These are phyloP conservation scores for Tetrapisispora iriomotensis DNA, from an alignment of 805 yeast genomes.

Conservation along the genomic window DNA sequence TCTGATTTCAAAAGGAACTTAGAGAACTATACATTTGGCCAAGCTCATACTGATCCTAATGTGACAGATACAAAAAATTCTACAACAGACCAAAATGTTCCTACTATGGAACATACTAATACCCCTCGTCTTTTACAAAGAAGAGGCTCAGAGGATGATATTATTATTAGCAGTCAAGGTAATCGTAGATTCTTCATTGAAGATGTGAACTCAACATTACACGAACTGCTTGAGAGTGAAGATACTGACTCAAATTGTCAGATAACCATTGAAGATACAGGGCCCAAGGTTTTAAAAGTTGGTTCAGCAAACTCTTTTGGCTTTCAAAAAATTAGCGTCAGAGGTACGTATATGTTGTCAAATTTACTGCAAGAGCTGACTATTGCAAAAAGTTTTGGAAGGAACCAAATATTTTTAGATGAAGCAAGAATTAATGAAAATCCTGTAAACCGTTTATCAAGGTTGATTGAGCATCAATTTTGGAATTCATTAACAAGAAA, in stretches of 20 bases:
- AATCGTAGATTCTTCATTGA: conserved; percentile 50
- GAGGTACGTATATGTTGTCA: conserved; percentile 86
- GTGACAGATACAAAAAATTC: too few relatives aligned
- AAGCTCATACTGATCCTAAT: neutral
- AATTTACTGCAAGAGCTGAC: conserved; percentile 83
- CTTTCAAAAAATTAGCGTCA: conserved; percentile 54
- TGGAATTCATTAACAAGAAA: conserved; percentile 74
- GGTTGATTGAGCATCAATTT: conserved; percentile 66
- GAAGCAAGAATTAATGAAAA: conserved; percentile 79
- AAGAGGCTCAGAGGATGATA: conserved; percentile 47
- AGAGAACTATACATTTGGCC: neutral
- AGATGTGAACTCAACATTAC: conserved; percentile 64
- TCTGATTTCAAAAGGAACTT: conserved; percentile 15
- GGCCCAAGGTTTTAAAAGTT: conserved; percentile 69
- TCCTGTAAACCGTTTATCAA: conserved; percentile 67
- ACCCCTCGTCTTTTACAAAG: conserved; percentile 29
- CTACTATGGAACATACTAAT: neutral
- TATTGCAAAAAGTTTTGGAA: conserved; percentile 71
- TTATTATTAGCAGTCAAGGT: conserved; percentile 30
- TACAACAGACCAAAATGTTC: neutral
- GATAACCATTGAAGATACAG: conserved; percentile 76
- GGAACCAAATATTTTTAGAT: conserved; percentile 68
- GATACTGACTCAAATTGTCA: conserved; percentile 82
- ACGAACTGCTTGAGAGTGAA: conserved; percentile 59
- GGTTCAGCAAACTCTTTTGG: conserved; percentile 86